Conservation (phyloP, 108 stramenopile genomes). For the Epithemia pelagica region DNA sequence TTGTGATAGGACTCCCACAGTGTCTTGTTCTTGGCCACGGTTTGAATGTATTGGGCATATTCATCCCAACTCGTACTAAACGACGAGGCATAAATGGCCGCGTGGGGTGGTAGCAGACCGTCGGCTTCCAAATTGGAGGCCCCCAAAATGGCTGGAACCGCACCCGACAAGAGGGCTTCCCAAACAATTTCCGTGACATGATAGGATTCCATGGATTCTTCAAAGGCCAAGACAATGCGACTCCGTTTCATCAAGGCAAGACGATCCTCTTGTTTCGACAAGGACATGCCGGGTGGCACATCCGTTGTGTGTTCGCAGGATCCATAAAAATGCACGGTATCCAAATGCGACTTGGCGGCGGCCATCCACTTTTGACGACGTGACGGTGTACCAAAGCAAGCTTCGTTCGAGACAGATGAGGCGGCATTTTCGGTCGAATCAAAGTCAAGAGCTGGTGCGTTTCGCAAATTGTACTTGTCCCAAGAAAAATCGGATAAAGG, state of each 20-base stretch:
- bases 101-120: constrained; percentile 39
- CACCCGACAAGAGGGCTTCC: constrained; percentile 51
- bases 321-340: constrained; percentile 23
- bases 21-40: constrained; percentile 33
- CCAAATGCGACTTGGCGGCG: constrained; percentile 13
- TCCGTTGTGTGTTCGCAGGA: constrained; percentile 36
- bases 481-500: constrained; percentile 23
- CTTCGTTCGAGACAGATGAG: constrained; percentile 22
- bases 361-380: constrained; percentile 31
- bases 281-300: constrained; percentile 24
- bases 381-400: constrained; percentile 15
- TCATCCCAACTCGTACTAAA: constrained; percentile 29
- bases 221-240: constrained; percentile 58
- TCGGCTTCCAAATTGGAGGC: constrained; percentile 40
- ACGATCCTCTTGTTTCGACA: constrained; percentile 27
- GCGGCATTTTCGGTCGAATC: constrained; percentile 23
- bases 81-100: constrained; percentile 35
- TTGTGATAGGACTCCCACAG: constrained; percentile 59
- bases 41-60: constrained; percentile 31
- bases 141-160: constrained; percentile 61
- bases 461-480: constrained; percentile 19
- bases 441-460: constrained; percentile 27
- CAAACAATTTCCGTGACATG: constrained; percentile 66
- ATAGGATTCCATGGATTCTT: constrained; percentile 42
- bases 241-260: constrained; percentile 38